Evolutionary conservation across 1,284 basidiomycete genomes (phyloP), one percentile per base, ranked within the genome.

Genomic region (Schizophyllum amplum): DNA sequence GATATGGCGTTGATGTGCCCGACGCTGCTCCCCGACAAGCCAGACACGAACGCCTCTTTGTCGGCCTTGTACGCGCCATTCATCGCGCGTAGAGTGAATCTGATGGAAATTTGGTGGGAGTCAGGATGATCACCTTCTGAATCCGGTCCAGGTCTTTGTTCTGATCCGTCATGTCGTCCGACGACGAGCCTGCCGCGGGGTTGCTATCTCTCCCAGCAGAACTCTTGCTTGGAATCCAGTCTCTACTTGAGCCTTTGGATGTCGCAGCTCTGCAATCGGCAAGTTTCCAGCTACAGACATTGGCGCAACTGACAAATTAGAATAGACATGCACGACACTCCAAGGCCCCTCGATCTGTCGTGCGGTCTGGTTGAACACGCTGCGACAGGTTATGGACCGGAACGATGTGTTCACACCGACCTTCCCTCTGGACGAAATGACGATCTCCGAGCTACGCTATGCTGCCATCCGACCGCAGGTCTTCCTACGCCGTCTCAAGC

Each of bases 1-100:
- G 86, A 91, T 27, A 96, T 74, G 49, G 82, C 63, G 68, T 94
- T 94, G 66, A 97, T 77, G 65, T 88, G 84, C 1, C 71, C 72
- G 9, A 97, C 76, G 4, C 84, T 84, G 0, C 90, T 90, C 1
- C 95, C 95, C 2, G 80, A 82, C 70, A 82, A 83, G 50, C 86
- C 84, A 17, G 92, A 86, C 51, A 95, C 90, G 66, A 94, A 98
- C 0, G 83, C 85, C 74, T 95, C 90, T 71, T 98, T 98, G 23
- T 81, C 83, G 17, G 77, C 63, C 72, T 94, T 95, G 79, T 97
- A 97, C 55, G 68, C 61, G 24, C 62, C 64, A 15, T 55, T 20
- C 33, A 42, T 42, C 13, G 33, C 33, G 27, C n/a, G n/a, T n/a
- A n/a, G n/a, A n/a, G n/a, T n/a, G n/a, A n/a, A n/a, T n/a, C n/a